Evolutionary conservation across 2,329 filamentous ascomycete species (phyloP).

Genomic region (Botrytis hyacinthi): DNA sequence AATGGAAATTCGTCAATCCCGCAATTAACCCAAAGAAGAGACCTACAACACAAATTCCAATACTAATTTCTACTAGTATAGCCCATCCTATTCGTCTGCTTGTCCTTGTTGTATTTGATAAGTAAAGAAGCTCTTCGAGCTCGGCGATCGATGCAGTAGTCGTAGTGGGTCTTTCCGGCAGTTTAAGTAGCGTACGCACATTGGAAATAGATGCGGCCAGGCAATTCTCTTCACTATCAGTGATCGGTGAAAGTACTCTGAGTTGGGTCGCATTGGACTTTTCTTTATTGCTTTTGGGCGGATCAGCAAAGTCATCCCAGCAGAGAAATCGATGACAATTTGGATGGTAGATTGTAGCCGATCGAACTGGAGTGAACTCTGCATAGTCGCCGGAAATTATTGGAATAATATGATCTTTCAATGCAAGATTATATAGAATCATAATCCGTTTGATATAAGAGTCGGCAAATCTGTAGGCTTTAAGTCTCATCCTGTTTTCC

Average conservation of each 20-base stretch:
- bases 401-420: neutral
- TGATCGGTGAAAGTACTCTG: neutral
- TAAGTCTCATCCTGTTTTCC: neutral
- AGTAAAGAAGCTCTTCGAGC: neutral
- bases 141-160: neutral
- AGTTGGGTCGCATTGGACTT: neutral
- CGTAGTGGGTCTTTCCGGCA: neutral
- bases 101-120: neutral
- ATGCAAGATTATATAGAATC: neutral
- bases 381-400: neutral
- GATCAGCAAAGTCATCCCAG: neutral
- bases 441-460: neutral
- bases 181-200: neutral
- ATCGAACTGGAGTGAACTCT: neutral
- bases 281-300: too few relatives aligned
- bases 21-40: constrained; percentile 3
- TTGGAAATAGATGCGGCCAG: neutral
- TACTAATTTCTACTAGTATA: neutral
- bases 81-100: neutral
- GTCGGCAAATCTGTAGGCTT: neutral
- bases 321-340: constrained; percentile 5
- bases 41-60: neutral
- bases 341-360: neutral
- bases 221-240: neutral
- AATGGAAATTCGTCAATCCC: neutral